phyloP scores from a whole-genome alignment of 179 eudicot species.

The Silene coronaria region DNA sequence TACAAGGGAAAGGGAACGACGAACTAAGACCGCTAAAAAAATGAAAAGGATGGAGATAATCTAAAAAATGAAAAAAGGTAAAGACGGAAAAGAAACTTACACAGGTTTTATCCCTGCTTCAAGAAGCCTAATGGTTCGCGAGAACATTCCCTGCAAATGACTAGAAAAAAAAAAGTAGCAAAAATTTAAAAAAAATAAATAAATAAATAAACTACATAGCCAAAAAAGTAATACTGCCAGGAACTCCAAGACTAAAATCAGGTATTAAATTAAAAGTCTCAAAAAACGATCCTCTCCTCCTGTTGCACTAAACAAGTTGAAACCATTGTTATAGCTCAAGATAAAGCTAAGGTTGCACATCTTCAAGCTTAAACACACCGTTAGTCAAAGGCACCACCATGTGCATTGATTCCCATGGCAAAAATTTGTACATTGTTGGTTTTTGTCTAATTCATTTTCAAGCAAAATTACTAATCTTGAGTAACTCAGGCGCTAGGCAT shows the following conservation, averaged over 20 bases:
- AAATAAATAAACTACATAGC: background rate
- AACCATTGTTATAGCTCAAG: background rate
- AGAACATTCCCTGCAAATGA: conserved; percentile 97
- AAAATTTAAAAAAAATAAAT: no score
- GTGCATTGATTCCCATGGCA: background rate
- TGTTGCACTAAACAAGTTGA: background rate
- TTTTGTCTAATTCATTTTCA: background rate
- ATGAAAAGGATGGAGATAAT: background rate
- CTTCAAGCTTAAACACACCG: background rate
- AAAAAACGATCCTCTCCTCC: background rate
- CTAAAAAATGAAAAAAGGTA: background rate
- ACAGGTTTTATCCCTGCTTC: conserved; percentile 97
- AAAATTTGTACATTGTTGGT: background rate
- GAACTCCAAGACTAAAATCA: background rate
- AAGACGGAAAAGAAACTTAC: conserved; percentile 34
- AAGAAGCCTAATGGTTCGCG: conserved; percentile 85
- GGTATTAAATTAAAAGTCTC: conserved; percentile 4
- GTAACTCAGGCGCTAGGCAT: background rate
- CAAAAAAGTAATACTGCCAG: background rate
- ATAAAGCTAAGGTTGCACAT: background rate
- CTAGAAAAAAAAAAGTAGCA: conserved; percentile 28
- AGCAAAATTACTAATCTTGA: background rate
- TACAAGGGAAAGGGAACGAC: background rate
- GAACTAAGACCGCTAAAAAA: background rate
- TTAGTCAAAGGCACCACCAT: background rate